Conservation (phyloP, 305 asterid species). For the Fraxinus velutina region DNA sequence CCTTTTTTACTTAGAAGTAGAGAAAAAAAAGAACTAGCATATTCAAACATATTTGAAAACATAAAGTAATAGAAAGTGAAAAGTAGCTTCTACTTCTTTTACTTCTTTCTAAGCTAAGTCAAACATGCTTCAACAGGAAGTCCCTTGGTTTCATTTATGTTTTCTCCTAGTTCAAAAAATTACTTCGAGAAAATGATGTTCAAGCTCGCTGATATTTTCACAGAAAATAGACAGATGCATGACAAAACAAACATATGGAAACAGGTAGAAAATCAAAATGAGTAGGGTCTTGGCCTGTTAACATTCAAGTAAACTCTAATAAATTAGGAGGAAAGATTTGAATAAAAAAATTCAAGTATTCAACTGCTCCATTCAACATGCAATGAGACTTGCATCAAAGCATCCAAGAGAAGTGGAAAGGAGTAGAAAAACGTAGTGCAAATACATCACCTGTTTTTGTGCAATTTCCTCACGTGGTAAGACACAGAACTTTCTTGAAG, state of each 20-base stretch:
- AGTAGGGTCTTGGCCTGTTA: background rate
- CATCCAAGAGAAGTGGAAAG: background rate
- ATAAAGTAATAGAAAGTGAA: background rate
- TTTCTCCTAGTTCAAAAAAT: background rate
- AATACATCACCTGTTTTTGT: slow-evolving; percentile 55
- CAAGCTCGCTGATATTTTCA: background rate
- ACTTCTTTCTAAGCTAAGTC: background rate
- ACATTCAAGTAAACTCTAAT: background rate
- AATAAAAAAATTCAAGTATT: background rate
- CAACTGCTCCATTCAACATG: background rate
- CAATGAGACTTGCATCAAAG: background rate
- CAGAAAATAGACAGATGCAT: background rate
- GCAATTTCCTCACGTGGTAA: slow-evolving; percentile 60
- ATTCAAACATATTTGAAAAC: background rate
- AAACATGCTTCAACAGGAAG: background rate
- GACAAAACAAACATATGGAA: background rate
- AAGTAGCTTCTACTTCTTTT: background rate
- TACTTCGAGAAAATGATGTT: background rate
- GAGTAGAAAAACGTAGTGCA: background rate
- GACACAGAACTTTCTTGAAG: slow-evolving; percentile 51
- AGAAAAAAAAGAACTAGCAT: background rate
- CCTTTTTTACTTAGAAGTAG: background rate
- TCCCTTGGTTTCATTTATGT: background rate
- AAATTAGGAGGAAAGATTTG: background rate
- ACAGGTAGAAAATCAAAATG: background rate